Base-by-base conservation (phyloP, 129 eudicot genomes). In the Saposhnikovia divaricata region DNA sequence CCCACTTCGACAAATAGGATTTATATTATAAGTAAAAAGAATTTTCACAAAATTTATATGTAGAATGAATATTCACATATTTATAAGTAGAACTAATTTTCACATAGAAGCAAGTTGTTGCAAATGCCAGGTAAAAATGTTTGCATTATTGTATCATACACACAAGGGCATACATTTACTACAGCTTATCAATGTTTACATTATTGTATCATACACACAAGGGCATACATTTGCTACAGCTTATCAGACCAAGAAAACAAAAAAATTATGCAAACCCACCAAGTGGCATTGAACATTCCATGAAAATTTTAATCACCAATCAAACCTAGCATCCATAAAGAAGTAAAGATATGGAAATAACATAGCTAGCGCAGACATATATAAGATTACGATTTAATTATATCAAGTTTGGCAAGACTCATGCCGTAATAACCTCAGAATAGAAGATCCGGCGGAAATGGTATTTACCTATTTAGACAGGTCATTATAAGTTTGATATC, bases 391-490 rank as follows among this genome's bases (percentile, higher is more conserved):
- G 55, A 37, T 8, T 81, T 66, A 79, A 81, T 77, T 57, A 77
- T 75, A 79, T 84, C 80, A 72, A 80, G 77, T 82, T 80, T 81
- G 27, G 74, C 82, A 79, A 50, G 82, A 59, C 85, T 84, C 50
- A 74, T 39, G 73, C 53, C 73, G 38, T 42, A 31, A 46, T 57
- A 3, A 13, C n/a, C 48, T 71, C 75, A 34, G 39, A 85, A 73
- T 37, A 79, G 57, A 82, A 37, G 83, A 75, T 27, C 47, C 27
- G 63, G 84, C 39, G 72, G 77, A 65, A 80, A 43, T 81, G 79
- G 25, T 25, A 43, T 80, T 46, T 82, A 85, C 74, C 81, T 65
- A 80, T 44, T 66, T 42, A 50, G 63, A 75, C 82, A 65, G 77
- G 84, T 81, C 34, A 13, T n/a, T 72, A 68, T 59, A 44, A 81